Conservation (phyloP, 2,329 filamentous ascomycete species). For the Cercospora citrullina region DNA sequence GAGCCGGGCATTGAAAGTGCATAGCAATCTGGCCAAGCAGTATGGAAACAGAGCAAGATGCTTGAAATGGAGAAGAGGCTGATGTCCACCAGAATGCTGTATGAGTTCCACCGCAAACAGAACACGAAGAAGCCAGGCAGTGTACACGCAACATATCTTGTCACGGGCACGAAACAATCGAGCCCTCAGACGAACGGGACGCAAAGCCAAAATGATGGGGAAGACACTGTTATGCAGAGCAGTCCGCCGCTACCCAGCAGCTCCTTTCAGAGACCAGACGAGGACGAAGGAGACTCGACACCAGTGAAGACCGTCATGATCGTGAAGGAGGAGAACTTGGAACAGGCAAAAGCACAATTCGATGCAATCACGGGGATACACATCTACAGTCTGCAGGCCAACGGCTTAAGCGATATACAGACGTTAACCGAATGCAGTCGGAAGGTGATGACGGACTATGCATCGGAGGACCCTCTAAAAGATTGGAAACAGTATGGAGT, state of each 20-base stretch:
- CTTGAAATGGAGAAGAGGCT: slow-evolving; percentile 21
- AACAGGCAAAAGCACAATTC: slow-evolving; percentile 63
- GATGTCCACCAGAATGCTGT: slow-evolving; percentile 67
- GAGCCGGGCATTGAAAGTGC: slow-evolving; percentile 77
- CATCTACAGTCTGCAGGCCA: slow-evolving; percentile 79
- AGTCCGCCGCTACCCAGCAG: slow-evolving; percentile 67
- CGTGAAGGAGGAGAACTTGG: slow-evolving; percentile 36
- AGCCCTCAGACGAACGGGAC: slow-evolving; percentile 41
- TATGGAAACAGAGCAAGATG: slow-evolving; percentile 46
- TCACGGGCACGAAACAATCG: slow-evolving; percentile 67
- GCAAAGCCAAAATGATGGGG: slow-evolving; percentile 52
- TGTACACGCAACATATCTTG: slow-evolving; percentile 88
- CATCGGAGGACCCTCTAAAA: slow-evolving; percentile 60
- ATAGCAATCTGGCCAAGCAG: slow-evolving; percentile 88
- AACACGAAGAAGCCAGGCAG: slow-evolving; percentile 71
- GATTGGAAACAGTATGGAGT: slow-evolving; percentile 66
- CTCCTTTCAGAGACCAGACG: slow-evolving; percentile 53
- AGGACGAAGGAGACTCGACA: slow-evolving; percentile 53
- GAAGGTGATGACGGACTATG: slow-evolving; percentile 59
- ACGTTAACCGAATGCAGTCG: slow-evolving; percentile 68
- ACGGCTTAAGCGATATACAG: slow-evolving; percentile 66
- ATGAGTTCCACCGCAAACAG: slow-evolving; percentile 77
- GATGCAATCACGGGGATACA: slow-evolving; percentile 76
- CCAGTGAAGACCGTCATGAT: slow-evolving; percentile 43
- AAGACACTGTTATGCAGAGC: slow-evolving; percentile 66